Evolutionary conservation across 306 rosid species (phyloP), one percentile per base, ranked within the genome.

Genomic region (Quercus rubra): DNA sequence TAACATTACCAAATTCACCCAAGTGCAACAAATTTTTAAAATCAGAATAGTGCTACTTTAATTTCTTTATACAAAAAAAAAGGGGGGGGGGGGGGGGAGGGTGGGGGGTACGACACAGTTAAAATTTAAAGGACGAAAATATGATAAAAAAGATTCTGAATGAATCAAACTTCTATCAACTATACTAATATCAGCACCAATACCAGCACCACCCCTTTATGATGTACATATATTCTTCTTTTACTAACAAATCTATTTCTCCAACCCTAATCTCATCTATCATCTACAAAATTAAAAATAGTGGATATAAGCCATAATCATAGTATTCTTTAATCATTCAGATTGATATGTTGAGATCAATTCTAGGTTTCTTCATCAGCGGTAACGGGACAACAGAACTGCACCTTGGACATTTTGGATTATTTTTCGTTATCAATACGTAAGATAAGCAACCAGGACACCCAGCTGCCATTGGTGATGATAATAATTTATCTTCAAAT

Each of bases 391-490:
- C 92, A 77, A 87, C 46, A 4, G 97, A 81, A 64, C 85, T 89
- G 83, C 99, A 96, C 84, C 99, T 83, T 7, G 99, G 99, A 66
- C 99, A 96, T 81, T 83, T 89, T 0, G 98, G 99, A 80, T 96
- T 90, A 68, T 86, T 93, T 88, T 91, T 93, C 92, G 88, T 90
- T 12, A 93, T 90, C 89, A 96, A 78, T 0, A 96, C 98, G 81
- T 96, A 96, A 0, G 99, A 93, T 27, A 96, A 78, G 82, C 99
- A 96, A 2, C 97, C 94, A 66, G 98, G 97, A 73, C 99, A 96
- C 17, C 97, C 99, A 20, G 89, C 96, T n/a, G 98, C 98, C 73
- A 93, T 77, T 5, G 98, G 96, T 1, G 98, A 86, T 10, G 94
- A 82, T 52, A 57, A 28, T 13, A 83, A 5, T 51, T 78, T 87